Evolutionary conservation across 192 early-diverging fungal genomes (phyloP), one percentile per base, ranked within the genome.

Genomic region (Umbelopsis isabellina): DNA sequence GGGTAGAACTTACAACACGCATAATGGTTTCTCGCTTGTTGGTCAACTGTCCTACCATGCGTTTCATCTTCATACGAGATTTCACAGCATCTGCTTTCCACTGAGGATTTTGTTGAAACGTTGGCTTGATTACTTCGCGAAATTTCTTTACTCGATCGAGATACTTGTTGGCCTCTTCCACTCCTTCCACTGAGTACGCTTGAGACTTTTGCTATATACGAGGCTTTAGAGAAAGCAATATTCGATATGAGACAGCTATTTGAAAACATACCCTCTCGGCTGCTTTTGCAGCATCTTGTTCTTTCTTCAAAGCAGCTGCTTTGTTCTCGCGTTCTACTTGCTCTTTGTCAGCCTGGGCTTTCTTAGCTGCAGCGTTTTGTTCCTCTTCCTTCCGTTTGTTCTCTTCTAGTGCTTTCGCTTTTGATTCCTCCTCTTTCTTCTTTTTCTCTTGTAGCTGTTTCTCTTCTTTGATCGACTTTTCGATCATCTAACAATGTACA

Each of bases 1-100:
- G 22, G 11, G 2, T 58, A 2, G 21, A 9, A 67, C 70, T 70
- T 80, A 84, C 86, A 69, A 87, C 83, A 2, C 76, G 70, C 20
- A 77, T 15, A 52, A 89, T 74, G 7, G 79, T 71, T 0, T 70
- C 27, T 12, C 67, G 73, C 18, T 72, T 74, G 65, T 82, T 85
- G 18, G 76, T 65, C 4, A 89, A 27, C 47, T 86, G 86, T 13
- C 79, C 80, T 6, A 89, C 65, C 18, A 69, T 71, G 15, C 75
- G 71, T 23, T 78, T 84, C 13, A 89, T 77, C 0, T 75, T 71
- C 44, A 75, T 72, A 16, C 71, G 55, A 1, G 55, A 48, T 0
- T 79, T 69, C 15, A 69, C 71, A 23, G 55, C 74, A 27, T 20
- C 66, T 35, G 50, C 72, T 55, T 76, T 83, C 35, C 72, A 52